Evolutionary conservation across 2,329 filamentous ascomycete species (phyloP), one percentile per base, ranked within the genome.

Genomic region (Phymatotrichopsis omnivora): DNA sequence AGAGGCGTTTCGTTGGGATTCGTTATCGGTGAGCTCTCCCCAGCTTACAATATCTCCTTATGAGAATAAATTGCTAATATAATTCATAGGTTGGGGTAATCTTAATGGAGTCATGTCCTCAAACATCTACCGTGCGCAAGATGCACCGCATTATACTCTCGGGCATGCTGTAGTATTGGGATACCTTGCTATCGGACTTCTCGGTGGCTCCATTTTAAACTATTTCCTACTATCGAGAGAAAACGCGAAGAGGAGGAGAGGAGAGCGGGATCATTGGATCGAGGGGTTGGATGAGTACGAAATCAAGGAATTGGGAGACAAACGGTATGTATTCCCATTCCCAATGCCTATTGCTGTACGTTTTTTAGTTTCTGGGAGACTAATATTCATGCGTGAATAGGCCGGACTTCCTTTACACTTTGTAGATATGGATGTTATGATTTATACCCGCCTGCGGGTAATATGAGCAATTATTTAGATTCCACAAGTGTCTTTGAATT

Each of bases 1-100:
- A 76, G 87, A 25, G 87, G 86, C 28, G 80, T 94, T 14, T 84
- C 85, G 0, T 66, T 95, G 1, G 87, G 87, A 0, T 78, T 94
- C 53, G 82, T 94, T 41, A 93, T 95, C 49, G 86, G 55, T 54
- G 22, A 32, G 29, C 36, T 7, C 25, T 16, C 16, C 25, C 6
- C 5, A 65, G 12, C 3, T 22, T 11, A 28, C 14, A 32, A 27
- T 19, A 30, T 30, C 16, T 25, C 17, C 24, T 25, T 20, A 12
- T 27, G 22, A 25, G 41, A 44, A 45, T 17, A 33, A 28, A 36
- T 36, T 20, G 16, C 14, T 41, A 28, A 40, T 8, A 30, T 34
- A 35, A 12, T 16, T 30, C 28, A 29, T 40, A 41, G 47, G 82
- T 17, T 93, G 85, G 84, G 87, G 87, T 24, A 94, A 95, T 60